These are phyloP conservation scores for Fomitopsis palustris DNA, from an alignment of 1,284 basidiomycete species.

Conservation along the genomic window DNA sequence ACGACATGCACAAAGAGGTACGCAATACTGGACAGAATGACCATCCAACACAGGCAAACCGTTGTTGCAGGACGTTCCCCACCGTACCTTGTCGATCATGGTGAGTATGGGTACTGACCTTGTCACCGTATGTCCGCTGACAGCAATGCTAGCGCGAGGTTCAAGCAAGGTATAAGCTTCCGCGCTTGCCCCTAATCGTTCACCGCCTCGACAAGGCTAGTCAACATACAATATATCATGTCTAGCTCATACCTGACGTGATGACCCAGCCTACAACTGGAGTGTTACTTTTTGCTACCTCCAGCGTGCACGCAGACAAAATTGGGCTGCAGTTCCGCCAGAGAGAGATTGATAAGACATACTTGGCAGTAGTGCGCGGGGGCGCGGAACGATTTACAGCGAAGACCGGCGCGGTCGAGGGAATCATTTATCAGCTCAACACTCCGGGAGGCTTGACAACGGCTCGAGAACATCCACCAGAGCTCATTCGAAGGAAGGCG, in stretches of 20 bases:
- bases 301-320: no score
- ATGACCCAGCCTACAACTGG: background rate
- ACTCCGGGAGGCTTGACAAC: background rate
- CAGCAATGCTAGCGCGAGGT: slow-evolving; percentile 30
- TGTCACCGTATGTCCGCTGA: no score
- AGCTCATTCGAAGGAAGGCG: background rate
- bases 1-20: slow-evolving; percentile 5
- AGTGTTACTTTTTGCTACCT: background rate
- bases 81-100: background rate
- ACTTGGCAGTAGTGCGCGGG: background rate
- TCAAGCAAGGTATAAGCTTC: slow-evolving; percentile 31
- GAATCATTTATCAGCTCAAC: background rate
- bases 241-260: background rate
- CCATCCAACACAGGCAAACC: background rate
- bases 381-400: background rate
- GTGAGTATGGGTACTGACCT: no score
- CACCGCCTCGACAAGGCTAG: slow-evolving; percentile 69
- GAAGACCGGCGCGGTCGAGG: background rate
- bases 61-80: background rate
- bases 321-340: no score
- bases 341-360: background rate
- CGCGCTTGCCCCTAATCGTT: slow-evolving; percentile 42
- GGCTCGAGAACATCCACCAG: background rate
- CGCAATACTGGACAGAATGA: background rate
- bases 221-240: background rate